These are phyloP conservation scores for Hyphopichia khmerensis DNA, from an alignment of 1,139 yeast species.

Conservation along the genomic window DNA sequence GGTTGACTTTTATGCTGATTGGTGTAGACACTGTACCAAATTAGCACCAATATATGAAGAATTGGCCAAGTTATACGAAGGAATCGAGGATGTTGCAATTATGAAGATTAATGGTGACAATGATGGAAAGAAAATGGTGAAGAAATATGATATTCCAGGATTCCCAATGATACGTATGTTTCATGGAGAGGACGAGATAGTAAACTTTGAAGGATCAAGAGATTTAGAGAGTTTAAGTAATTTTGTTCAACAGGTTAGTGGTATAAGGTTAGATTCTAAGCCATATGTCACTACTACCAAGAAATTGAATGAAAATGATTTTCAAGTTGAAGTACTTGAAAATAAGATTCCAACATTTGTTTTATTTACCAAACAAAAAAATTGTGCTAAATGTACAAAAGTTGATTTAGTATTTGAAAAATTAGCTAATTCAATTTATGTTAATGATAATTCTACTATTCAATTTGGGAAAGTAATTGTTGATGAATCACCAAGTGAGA, in stretches of 20 bases:
- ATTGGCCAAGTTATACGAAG: conserved; percentile 51
- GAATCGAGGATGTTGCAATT: conserved; percentile 47
- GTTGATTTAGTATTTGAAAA: conserved; percentile 12
- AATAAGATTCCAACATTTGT: conserved; percentile 21
- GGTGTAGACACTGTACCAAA: conserved; percentile 80
- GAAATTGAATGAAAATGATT: conserved; percentile 32
- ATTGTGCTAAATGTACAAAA: conserved; percentile 10
- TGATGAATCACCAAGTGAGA: conserved; percentile 43
- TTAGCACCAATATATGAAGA: conserved; percentile 65
- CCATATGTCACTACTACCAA: conserved; percentile 12
- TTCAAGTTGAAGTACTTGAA: conserved; percentile 27
- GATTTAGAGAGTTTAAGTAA: conserved; percentile 46
- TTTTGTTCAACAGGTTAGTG: conserved; percentile 42
- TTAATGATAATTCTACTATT: conserved; percentile 25
- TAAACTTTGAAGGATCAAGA: conserved; percentile 48
- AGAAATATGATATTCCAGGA: conserved; percentile 56
- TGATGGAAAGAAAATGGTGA: conserved; percentile 53
- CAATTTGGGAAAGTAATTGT: conserved; percentile 51
- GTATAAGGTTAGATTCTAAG: conserved; percentile 17
- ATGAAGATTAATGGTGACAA: conserved; percentile 70
- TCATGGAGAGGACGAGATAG: conserved; percentile 51
- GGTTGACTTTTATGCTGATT: conserved; percentile 74
- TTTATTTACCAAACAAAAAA: conserved; percentile 10
- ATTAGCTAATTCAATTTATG: conserved; percentile 33
- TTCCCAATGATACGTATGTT: conserved; percentile 66